A percentile compares a stretch with the other conserved stretches of the same genome.
Evolutionary conservation across 164 flowering plant genomes (phyloP).

Genomic region (Chimonanthus salicifolius): DNA sequence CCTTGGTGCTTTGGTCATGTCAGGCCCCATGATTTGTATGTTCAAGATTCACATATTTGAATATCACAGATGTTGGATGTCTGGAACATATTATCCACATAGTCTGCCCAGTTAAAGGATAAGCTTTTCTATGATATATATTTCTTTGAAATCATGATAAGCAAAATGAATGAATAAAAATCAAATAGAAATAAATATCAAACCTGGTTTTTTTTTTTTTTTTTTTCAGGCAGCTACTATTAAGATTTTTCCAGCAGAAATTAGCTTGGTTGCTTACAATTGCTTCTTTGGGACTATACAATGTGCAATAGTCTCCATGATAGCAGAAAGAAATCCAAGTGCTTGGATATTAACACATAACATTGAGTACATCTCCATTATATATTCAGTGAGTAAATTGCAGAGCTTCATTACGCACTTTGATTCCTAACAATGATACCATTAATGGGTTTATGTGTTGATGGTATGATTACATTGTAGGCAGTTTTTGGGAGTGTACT

Average conservation of each 20-base stretch:
- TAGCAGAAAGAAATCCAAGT: constrained; percentile 23
- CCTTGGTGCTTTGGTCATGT: neutral
- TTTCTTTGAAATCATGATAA: neutral
- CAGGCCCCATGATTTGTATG: neutral
- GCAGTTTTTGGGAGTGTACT: constrained; percentile 32
- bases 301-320: constrained; percentile 18
- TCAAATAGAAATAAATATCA: neutral
- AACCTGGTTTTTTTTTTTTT: no score
- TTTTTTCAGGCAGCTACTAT: constrained; percentile 21
- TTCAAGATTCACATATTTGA: neutral
- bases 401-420: neutral
- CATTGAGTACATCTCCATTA: constrained; percentile 26
- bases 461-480: constrained; percentile 7
- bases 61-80: neutral
- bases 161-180: neutral
- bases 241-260: constrained; percentile 23
- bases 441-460: neutral
- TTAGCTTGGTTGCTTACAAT: constrained; percentile 30
- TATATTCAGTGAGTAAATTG: constrained; percentile 32
- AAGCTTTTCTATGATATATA: neutral
- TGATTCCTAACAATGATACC: neutral
- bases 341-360: constrained; percentile 31
- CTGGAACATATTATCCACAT: no score
- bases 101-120: neutral
- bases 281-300: constrained; percentile 30